phyloP scores from a whole-genome alignment of 257 asterid species.

The Scutellaria galericulata region DNA sequence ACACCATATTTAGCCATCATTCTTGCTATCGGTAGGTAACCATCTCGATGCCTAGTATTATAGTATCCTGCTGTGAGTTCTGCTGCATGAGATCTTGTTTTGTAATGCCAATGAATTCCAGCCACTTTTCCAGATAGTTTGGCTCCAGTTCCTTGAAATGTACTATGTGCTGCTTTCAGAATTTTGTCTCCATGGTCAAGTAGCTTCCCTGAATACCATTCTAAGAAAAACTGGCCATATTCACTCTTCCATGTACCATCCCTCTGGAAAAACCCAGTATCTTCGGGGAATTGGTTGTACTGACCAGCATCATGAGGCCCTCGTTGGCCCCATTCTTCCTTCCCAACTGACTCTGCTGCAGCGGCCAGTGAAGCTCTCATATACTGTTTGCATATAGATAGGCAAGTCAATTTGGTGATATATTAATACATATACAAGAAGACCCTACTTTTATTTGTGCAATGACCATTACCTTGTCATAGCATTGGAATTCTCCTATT shows the following conservation, averaged over 20 bases:
- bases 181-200: slow-evolving; percentile 82
- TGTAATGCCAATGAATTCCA: slow-evolving; percentile 94
- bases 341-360: slow-evolving; percentile 66
- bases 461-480: slow-evolving; percentile 65
- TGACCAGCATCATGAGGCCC: slow-evolving; percentile 92
- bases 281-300: slow-evolving; percentile 83
- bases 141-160: slow-evolving; percentile 77
- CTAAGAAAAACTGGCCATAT: slow-evolving; percentile 82
- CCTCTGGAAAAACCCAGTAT: slow-evolving; percentile 72
- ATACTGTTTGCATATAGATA: slow-evolving; percentile 52
- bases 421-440: slow-evolving; percentile 21
- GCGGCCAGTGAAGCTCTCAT: slow-evolving; percentile 92
- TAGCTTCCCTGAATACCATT: slow-evolving; percentile 80
- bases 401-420: slow-evolving; percentile 21
- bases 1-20: slow-evolving; percentile 73
- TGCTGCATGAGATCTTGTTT: slow-evolving; percentile 88
- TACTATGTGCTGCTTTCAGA: slow-evolving; percentile 62
- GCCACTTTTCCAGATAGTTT: slow-evolving; percentile 90
- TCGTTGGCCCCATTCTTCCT: slow-evolving; percentile 73
- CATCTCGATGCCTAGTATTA: slow-evolving; percentile 73
- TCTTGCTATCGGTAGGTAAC: slow-evolving; percentile 82
- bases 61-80: slow-evolving; percentile 93
- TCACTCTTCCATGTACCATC: slow-evolving; percentile 86
- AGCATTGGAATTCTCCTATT: slow-evolving; percentile 91
- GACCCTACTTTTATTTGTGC: slow-evolving; percentile 10